A percentile compares a stretch with the other conserved stretches of the same genome.
These are phyloP conservation scores for Solanum etuberosum DNA, from an alignment of 257 asterid genomes.

Conservation along the genomic window DNA sequence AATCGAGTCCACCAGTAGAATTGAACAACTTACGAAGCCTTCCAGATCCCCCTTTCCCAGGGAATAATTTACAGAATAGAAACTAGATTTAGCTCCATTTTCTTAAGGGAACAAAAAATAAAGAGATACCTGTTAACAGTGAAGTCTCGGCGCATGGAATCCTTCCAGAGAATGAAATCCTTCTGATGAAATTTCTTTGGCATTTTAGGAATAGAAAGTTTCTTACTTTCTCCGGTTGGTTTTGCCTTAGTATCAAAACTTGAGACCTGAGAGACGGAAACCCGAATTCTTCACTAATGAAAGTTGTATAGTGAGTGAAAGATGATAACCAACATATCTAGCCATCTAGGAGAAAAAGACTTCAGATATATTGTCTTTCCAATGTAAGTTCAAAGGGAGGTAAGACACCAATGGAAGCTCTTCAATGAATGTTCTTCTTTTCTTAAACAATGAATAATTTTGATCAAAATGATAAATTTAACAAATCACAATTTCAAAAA, in stretches of 20 bases:
- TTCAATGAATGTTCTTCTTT: neutral
- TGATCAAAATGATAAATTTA: neutral
- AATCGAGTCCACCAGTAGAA: neutral
- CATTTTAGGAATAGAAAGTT: conserved; percentile 14
- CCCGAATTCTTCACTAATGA: neutral
- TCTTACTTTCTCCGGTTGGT: conserved; percentile 9
- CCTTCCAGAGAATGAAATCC: conserved; percentile 61
- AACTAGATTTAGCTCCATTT: neutral
- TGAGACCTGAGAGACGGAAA: neutral
- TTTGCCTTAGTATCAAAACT: conserved; percentile 63
- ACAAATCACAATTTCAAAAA: neutral
- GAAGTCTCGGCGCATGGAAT: conserved; percentile 76
- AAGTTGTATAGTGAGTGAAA: neutral
- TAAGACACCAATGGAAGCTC: neutral
- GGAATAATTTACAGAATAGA: neutral
- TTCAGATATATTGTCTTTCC: neutral
- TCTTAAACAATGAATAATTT: neutral
- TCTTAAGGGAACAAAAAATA: neutral
- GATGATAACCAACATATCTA: neutral
- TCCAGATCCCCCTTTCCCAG: neutral
- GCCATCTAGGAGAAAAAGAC: neutral
- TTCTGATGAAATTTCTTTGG: conserved; percentile 35
- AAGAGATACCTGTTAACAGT: conserved; percentile 67
- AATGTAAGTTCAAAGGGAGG: neutral
- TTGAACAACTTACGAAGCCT: neutral